Conservation (phyloP, 2,329 filamentous ascomycete genomes). For the Curvularia verruculosa region DNA sequence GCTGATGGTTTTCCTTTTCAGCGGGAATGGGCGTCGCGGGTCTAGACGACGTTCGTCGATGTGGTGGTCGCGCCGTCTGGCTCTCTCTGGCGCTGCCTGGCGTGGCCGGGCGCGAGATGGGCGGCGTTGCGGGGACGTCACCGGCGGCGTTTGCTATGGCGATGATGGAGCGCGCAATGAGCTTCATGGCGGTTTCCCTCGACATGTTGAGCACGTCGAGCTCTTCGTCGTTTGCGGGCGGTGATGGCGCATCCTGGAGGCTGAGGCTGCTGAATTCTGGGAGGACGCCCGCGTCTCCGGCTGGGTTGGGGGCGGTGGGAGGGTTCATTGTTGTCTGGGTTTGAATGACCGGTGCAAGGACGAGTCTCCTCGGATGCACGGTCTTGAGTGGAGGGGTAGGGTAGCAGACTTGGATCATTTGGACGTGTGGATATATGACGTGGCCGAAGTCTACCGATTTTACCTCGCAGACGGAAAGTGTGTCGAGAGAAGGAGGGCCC, state of each 20-base stretch:
- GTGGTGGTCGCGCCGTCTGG: conserved; percentile 33
- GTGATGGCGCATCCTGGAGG: conserved; percentile 47
- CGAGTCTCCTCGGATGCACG: conserved; percentile 38
- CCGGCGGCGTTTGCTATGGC: conserved; percentile 74
- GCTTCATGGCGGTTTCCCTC: conserved; percentile 75
- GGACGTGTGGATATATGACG: conserved; percentile 18
- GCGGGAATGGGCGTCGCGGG: conserved; percentile 49
- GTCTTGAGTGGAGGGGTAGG: conserved; percentile 37
- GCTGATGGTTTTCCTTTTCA: conserved; percentile 49
- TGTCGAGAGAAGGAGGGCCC: conserved; percentile 8
- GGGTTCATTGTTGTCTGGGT: conserved; percentile 36
- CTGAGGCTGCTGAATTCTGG: conserved; percentile 43
- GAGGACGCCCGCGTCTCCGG: conserved; percentile 49
- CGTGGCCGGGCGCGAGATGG: conserved; percentile 66
- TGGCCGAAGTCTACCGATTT: conserved; percentile 35
- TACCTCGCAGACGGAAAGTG: conserved; percentile 10
- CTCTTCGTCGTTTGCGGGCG: conserved; percentile 49
- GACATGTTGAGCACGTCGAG: conserved; percentile 76
- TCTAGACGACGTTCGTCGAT: conserved; percentile 47
- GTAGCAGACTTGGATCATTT: conserved; percentile 46
- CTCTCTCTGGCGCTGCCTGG: conserved; percentile 51
- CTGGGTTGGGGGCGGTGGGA: conserved; percentile 50
- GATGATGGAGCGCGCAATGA: conserved; percentile 68
- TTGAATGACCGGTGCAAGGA: conserved; percentile 32
- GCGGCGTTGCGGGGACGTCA: conserved; percentile 81